Evolutionary conservation across 73 alveolate species (phyloP).

Genomic region (Paramecium sexaurelia): DNA sequence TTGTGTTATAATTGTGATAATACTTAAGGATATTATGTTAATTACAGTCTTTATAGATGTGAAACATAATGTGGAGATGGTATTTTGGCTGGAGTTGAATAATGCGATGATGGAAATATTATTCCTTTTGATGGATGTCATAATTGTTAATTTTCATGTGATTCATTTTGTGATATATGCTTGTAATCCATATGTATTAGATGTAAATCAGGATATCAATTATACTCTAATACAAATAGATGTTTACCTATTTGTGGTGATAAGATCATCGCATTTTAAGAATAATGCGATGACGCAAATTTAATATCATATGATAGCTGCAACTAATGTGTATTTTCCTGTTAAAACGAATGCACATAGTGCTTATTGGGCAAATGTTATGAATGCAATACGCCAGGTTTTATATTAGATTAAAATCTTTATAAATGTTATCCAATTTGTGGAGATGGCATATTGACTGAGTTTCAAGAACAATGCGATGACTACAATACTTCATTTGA

Average conservation of each 20-base stretch:
- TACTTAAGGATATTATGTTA: background rate
- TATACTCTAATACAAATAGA: background rate
- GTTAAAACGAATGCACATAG: background rate
- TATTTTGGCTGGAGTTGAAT: background rate
- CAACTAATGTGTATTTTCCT: background rate
- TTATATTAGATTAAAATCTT: background rate
- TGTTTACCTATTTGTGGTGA: constrained; percentile 31
- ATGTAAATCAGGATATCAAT: background rate
- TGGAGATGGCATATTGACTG: background rate
- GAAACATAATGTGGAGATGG: constrained; percentile 8
- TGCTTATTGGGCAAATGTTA: background rate
- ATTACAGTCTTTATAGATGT: background rate
- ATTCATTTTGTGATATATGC: background rate
- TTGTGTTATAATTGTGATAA: background rate
- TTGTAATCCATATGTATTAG: background rate
- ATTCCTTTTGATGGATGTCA: background rate
- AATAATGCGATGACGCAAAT: constrained; percentile 39
- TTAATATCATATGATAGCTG: constrained; percentile 1
- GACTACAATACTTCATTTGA: background rate
- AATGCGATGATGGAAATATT: background rate
- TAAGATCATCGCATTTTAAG: background rate
- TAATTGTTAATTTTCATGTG: background rate
- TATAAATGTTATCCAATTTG: constrained; percentile 53
- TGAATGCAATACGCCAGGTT: background rate
- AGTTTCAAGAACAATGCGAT: background rate